A percentile compares a stretch with the other conserved stretches of the same genome.
These are phyloP conservation scores for Penicillium sp. DNA, from an alignment of 2,329 filamentous ascomycete genomes.

Conservation along the genomic window DNA sequence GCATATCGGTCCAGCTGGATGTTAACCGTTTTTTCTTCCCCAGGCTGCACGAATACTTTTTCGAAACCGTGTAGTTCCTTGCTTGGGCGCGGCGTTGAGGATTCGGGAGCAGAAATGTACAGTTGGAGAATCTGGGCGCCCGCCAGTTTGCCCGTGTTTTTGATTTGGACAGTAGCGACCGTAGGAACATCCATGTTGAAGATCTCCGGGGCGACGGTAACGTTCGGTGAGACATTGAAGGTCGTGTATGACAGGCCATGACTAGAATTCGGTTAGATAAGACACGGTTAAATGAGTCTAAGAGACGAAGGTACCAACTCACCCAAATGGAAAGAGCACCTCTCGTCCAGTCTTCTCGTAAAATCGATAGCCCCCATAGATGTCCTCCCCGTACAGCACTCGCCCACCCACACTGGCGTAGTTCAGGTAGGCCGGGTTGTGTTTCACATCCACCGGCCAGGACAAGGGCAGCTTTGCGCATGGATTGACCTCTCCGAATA, in stretches of 20 bases:
- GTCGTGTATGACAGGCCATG: conserved; percentile 73
- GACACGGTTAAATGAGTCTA: not conserved
- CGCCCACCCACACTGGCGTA: conserved; percentile 66
- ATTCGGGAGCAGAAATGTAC: conserved; percentile 29
- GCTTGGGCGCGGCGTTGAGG: conserved; percentile 33
- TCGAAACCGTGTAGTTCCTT: conserved; percentile 47
- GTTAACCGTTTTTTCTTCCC: conserved; percentile 30
- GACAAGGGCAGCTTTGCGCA: conserved; percentile 69
- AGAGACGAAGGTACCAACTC: conserved; percentile 1
- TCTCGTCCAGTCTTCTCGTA: conserved; percentile 66
- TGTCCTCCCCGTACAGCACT: conserved; percentile 71
- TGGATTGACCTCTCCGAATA: conserved; percentile 70
- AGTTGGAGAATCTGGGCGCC: conserved; percentile 54
- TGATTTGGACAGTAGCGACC: conserved; percentile 42
- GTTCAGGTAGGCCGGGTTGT: conserved; percentile 73
- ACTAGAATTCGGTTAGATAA: conserved; percentile 28
- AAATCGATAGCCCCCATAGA: conserved; percentile 76
- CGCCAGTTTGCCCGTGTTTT: conserved; percentile 51
- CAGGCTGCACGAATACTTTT: conserved; percentile 40
- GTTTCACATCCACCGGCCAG: conserved; percentile 63
- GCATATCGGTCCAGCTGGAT: conserved; percentile 35
- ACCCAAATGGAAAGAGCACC: conserved; percentile 68
- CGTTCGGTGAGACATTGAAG: conserved; percentile 53
- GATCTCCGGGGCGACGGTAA: conserved; percentile 14
- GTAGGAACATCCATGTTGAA: conserved; percentile 45